Conservation (phyloP, 805 yeast genomes). For the Wickerhamiella dianesei region DNA sequence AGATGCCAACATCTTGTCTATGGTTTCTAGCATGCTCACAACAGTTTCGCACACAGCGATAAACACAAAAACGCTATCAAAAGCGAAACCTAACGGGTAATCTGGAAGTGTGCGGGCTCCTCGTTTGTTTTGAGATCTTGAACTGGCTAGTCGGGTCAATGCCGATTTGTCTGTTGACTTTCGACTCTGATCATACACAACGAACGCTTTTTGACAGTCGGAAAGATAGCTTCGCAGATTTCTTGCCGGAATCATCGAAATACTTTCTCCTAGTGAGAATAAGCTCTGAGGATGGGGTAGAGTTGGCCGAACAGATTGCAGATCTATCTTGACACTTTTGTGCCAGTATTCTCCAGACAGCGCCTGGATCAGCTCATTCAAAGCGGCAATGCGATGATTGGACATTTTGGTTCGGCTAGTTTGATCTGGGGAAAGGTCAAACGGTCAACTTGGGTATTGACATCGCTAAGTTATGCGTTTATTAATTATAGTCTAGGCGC, state of each 20-base stretch:
- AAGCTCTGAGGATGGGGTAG: neutral
- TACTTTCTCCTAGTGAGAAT: neutral
- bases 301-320: neutral
- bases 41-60: slow-evolving; percentile 10
- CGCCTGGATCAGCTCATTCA: neutral
- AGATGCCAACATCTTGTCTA: slow-evolving; percentile 5
- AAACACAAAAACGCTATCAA: slow-evolving; percentile 10
- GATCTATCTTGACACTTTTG: neutral
- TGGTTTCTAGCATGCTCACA: slow-evolving; percentile 9
- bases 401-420: neutral
- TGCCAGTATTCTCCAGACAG: neutral
- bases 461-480: neutral
- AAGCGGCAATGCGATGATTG: neutral
- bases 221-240: neutral
- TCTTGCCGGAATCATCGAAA: neutral
- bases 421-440: too few species aligned
- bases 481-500: neutral
- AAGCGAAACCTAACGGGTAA: slow-evolving; percentile 7
- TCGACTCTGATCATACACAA: neutral
- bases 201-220: neutral
- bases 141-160: neutral
- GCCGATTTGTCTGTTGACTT: neutral
- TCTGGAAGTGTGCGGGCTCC: neutral
- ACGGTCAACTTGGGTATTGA: too few species aligned
- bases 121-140: neutral